Conservation (phyloP, 306 rosid species). For the Vachellia collinsii region DNA sequence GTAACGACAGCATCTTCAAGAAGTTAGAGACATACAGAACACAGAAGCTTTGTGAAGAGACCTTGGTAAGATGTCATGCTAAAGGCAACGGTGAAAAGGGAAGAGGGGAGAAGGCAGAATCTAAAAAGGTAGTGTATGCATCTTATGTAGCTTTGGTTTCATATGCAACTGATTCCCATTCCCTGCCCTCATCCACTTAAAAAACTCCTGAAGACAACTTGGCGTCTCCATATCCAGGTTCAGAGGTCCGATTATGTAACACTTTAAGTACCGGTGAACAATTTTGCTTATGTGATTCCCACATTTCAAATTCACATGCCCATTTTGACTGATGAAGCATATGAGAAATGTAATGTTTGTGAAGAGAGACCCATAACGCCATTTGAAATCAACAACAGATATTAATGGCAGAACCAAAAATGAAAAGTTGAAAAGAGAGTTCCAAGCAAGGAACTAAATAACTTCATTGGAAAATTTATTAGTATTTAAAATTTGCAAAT, state of each 20-base stretch:
- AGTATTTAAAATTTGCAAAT: background rate
- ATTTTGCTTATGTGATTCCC: slow-evolving; percentile 17
- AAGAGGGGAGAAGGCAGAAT: background rate
- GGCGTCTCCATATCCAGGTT: background rate
- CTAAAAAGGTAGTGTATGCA: background rate
- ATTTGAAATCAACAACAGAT: slow-evolving; percentile 7
- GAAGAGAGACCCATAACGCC: background rate
- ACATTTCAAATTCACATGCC: slow-evolving; percentile 4
- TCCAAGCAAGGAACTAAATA: background rate
- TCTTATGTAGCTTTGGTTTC: background rate
- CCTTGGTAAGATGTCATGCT: background rate
- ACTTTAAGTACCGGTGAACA: background rate
- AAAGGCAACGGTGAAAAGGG: background rate
- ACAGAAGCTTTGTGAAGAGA: background rate
- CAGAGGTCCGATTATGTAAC: background rate
- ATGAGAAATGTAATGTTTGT: slow-evolving; percentile 9
- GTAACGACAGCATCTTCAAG: background rate
- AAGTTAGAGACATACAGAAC: background rate
- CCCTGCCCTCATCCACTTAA: slow-evolving; percentile 1
- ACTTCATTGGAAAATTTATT: background rate
- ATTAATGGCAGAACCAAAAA: background rate
- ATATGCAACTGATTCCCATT: background rate
- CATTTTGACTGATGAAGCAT: background rate
- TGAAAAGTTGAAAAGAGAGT: background rate
- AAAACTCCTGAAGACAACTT: background rate